phyloP scores from a whole-genome alignment of 495 filamentous ascomycete species.

The Melanomma pulvis-pyrius region DNA sequence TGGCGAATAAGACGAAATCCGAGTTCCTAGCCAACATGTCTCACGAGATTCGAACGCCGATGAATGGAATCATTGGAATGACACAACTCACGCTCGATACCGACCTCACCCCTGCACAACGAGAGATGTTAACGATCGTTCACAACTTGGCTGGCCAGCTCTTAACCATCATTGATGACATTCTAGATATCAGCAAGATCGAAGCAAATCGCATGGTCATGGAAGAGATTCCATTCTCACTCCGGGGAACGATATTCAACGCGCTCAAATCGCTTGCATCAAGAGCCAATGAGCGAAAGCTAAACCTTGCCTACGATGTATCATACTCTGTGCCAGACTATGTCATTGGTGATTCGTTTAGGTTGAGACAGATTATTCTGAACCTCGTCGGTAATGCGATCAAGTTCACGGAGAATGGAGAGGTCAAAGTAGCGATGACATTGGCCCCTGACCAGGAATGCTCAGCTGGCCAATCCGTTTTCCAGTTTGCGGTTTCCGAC shows the following conservation, averaged over 20 bases:
- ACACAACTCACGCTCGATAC: conserved; percentile 96
- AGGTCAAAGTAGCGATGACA: conserved; percentile 91
- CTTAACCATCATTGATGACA: conserved; percentile 98
- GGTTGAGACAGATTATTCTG: conserved; percentile 90
- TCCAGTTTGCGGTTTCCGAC: conserved; percentile 95
- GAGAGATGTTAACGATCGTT: conserved; percentile 98
- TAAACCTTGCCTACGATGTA: conserved; percentile 92
- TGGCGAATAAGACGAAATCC: conserved; percentile 97
- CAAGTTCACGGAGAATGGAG: conserved; percentile 97
- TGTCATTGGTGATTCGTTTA: conserved; percentile 95
- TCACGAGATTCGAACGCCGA: conserved; percentile 97
- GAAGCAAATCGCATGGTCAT: conserved; percentile 99
- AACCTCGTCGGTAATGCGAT: conserved; percentile 82
- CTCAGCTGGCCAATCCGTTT: conserved; percentile 78
- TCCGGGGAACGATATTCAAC: conserved; percentile 95
- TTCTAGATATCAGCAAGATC: conserved; percentile 98
- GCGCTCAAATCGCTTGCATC: conserved; percentile 94
- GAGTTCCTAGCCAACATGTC: conserved; percentile 99
- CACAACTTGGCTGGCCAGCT: conserved; percentile 97
- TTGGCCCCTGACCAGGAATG: conserved; percentile 71
- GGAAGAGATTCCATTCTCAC: conserved; percentile 95
- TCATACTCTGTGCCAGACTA: conserved; percentile 95
- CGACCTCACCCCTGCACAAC: conserved; percentile 89
- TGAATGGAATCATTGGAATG: conserved; percentile 89
- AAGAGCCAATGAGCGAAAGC: conserved; percentile 95